These are phyloP conservation scores for Phytophthora chlamydospora DNA, from an alignment of 352 stramenopile genomes.

Conservation along the genomic window DNA sequence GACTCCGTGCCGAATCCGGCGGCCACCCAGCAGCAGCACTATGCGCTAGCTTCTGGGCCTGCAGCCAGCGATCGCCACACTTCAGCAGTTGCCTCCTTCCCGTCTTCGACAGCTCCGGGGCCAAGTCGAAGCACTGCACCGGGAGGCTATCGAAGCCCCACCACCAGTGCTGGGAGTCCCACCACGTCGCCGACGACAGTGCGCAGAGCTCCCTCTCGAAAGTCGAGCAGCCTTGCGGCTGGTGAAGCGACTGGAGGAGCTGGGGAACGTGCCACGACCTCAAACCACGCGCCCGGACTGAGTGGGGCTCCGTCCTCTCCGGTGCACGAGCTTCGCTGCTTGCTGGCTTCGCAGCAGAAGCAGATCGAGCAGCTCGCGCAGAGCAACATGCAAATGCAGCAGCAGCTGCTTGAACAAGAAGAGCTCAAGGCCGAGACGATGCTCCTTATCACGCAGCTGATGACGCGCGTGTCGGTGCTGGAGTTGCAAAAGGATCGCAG, in stretches of 20 bases:
- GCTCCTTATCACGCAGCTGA: conserved; percentile 84
- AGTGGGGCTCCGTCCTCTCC: conserved; percentile 41
- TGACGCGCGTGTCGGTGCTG: conserved; percentile 83
- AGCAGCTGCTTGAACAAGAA: conserved; percentile 81
- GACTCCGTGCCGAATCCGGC: conserved; percentile 28
- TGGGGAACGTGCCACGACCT: conserved; percentile 36
- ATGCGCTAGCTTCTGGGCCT: conserved; percentile 18
- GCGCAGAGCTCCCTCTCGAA: conserved; percentile 13
- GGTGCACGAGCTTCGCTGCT: conserved; percentile 56
- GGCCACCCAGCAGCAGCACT: conserved; percentile 40
- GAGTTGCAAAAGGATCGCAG: conserved; percentile 61
- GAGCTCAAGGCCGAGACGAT: conserved; percentile 86
- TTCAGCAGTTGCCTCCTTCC: conserved; percentile 22
- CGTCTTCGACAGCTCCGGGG: conserved; percentile 2
- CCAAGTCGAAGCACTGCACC: conserved; percentile 14
- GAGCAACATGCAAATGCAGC: conserved; percentile 81
- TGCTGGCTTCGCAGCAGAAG: conserved; percentile 64
- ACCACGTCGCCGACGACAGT: conserved; percentile 18
- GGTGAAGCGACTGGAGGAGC: conserved; percentile 41
- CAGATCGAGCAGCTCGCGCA: conserved; percentile 78
- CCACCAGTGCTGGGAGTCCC: conserved; percentile 26
- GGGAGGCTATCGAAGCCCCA: conserved; percentile 19
- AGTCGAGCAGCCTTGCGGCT: conserved; percentile 34
- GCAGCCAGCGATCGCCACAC: conserved; percentile 6
- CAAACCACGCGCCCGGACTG: conserved; percentile 22